These are phyloP conservation scores for Sphaerulina musiva DNA, from an alignment of 2,329 filamentous ascomycete genomes.

Conservation along the genomic window DNA sequence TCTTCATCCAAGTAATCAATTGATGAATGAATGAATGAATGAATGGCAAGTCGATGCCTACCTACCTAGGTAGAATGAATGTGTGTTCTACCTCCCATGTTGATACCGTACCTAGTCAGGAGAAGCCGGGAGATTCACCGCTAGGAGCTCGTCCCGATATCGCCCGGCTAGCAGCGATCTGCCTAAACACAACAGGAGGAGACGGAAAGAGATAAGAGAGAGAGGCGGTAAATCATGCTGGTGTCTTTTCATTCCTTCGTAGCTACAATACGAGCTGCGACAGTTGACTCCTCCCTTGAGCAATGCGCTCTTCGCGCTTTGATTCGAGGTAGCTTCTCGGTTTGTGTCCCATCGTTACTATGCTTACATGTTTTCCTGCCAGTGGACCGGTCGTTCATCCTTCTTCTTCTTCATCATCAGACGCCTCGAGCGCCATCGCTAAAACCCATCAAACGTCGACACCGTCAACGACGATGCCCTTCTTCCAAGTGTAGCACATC, in stretches of 20 bases:
- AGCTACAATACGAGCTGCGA: constrained; percentile 7
- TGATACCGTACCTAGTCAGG: too few relatives aligned
- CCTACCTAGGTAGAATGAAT: too few relatives aligned
- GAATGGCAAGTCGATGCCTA: too few relatives aligned
- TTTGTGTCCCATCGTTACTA: constrained; percentile 9
- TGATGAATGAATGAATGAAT: too few relatives aligned
- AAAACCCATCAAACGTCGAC: constrained; percentile 61
- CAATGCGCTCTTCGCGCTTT: constrained; percentile 14
- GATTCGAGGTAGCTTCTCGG: constrained; percentile 18
- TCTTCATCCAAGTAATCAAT: too few relatives aligned
- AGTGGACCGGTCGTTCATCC: background rate
- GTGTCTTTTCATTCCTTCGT: constrained; percentile 10
- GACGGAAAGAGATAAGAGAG: background rate
- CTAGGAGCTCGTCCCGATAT: background rate
- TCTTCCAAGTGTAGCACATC: constrained; percentile 79
- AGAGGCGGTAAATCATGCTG: background rate
- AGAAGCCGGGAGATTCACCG: too few relatives aligned
- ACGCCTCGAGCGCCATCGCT: constrained; percentile 7
- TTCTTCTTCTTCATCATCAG: background rate
- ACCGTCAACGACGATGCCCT: constrained; percentile 76
- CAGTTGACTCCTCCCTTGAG: background rate
- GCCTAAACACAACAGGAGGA: background rate
- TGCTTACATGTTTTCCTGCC: constrained; percentile 6
- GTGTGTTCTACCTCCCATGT: too few relatives aligned
- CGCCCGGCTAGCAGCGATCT: background rate